phyloP scores from a whole-genome alignment of 2,329 filamentous ascomycete species.

The Fusarium mangiferae region DNA sequence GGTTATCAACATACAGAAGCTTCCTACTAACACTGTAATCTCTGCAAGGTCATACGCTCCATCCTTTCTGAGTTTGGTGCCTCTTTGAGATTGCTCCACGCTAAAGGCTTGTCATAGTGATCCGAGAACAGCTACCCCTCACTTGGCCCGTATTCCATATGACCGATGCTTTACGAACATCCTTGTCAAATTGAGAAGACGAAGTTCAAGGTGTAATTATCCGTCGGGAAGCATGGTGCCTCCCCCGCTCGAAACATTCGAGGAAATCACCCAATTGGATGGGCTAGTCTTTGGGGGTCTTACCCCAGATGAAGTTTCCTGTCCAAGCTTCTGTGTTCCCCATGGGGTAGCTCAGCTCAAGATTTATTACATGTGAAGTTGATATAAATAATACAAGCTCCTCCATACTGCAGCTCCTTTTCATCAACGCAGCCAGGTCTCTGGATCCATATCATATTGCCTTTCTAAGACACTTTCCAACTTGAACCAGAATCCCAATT shows the following conservation, averaged over 20 bases:
- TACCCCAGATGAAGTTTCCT: neutral
- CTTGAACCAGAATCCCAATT: neutral
- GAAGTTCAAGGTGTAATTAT: neutral
- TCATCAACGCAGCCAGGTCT: neutral
- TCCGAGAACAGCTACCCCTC: no score
- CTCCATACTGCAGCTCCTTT: neutral
- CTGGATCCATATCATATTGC: no score
- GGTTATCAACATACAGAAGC: no score
- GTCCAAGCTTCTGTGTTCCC: neutral
- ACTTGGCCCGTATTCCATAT: no score
- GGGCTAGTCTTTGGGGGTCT: neutral
- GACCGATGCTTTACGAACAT: no score
- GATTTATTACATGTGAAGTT: neutral
- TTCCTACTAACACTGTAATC: no score
- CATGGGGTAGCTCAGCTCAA: neutral
- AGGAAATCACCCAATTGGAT: neutral
- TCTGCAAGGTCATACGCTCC: no score
- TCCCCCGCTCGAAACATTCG: neutral
- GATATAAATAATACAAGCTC: neutral
- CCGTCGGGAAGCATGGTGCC: neutral
- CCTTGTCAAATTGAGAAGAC: no score
- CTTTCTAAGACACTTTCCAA: neutral
- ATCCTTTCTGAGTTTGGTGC: no score
- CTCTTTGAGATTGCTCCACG: no score
- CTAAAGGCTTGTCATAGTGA: no score